Evolutionary conservation across 768 basidiomycete species (phyloP).

Genomic region (Naematelia aurantialba): DNA sequence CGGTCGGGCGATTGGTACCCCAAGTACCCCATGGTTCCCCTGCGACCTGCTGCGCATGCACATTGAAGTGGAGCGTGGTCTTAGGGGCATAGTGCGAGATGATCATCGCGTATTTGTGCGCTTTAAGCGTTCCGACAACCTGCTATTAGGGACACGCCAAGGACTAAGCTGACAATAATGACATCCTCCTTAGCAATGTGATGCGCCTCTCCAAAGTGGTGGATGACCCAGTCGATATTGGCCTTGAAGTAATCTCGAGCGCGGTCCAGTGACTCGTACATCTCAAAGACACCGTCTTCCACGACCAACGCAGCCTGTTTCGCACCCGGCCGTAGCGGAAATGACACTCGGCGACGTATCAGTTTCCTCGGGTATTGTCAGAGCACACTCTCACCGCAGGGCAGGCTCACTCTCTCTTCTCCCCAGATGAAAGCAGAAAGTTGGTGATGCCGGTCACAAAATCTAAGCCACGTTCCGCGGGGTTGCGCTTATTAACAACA

Average conservation of each 20-base stretch:
- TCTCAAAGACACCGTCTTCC: constrained; percentile 67
- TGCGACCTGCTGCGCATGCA: constrained; percentile 56
- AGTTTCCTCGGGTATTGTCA: constrained; percentile 54
- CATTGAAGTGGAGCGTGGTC: constrained; percentile 57
- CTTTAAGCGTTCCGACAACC: constrained; percentile 62
- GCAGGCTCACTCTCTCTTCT: too few species aligned
- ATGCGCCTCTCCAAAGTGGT: constrained; percentile 55
- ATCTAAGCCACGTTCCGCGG: constrained; percentile 52
- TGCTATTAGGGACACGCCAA: constrained; percentile 1
- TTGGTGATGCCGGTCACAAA: constrained; percentile 50
- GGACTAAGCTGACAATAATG: constrained; percentile 51
- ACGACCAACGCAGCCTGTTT: constrained; percentile 65
- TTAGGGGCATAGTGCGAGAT: constrained; percentile 55
- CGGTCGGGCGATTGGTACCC: constrained; percentile 50
- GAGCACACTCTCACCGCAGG: too few species aligned
- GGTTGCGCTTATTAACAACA: constrained; percentile 25
- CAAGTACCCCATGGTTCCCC: constrained; percentile 74
- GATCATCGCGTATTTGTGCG: constrained; percentile 69
- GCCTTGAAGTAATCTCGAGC: constrained; percentile 71
- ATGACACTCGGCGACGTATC: constrained; percentile 57
- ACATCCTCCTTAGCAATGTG: constrained; percentile 61
- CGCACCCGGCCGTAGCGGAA: constrained; percentile 63
- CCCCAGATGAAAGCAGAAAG: too few species aligned
- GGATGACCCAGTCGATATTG: constrained; percentile 64
- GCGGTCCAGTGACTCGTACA: constrained; percentile 61